Evolutionary conservation across 2,329 filamentous ascomycete genomes (phyloP), one percentile per base, ranked within the genome.

Genomic region (Diaporthe citri): DNA sequence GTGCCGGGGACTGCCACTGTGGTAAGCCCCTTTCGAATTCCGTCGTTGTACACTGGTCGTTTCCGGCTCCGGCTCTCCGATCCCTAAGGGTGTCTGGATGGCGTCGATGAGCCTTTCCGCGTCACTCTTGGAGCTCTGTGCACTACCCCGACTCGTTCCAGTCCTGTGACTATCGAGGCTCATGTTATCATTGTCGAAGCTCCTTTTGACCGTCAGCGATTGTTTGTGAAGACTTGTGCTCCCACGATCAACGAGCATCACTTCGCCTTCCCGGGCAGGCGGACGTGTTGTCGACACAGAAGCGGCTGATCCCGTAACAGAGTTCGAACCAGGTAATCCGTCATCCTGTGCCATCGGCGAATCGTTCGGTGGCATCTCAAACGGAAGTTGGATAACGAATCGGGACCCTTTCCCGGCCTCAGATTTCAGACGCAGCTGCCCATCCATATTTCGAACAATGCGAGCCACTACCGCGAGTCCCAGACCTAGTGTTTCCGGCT

Each of bases 381-480:
- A 97, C 0, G 93, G 93, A 41, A 98, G 85, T 77, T 94, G 91
- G 34, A 98, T 90, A 28, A 95, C 91, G 77, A 98, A 97, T 71
- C 94, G 89, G 25, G 95, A 96, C 0, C 96, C 95, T 79, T 93
- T 94, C 2, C 93, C 93, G 80, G 93, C 90, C 79, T 97, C 94
- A 0, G 95, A 97, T 79, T 95, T 96, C 1, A 98, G 85, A 2
- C 95, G 91, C 41, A 98, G 83, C 80, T 97, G 95, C 0, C 95
- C 96, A 75, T 96, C 93, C 94, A 97, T 97, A 80, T 95, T 97
- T n/a, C 92, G 90, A 43, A 98, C 88, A 48, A 95, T 94, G 51
- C 95, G 91, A 22, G 94, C 94, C n/a, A 97, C 95, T 17, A 97
- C 88, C 0, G 95, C 95, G n/a, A 98, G 87, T 0, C 95, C 96